Evolutionary conservation across 2,329 filamentous ascomycete species (phyloP), one percentile per base, ranked within the genome.

Genomic region (Claviceps africana): DNA sequence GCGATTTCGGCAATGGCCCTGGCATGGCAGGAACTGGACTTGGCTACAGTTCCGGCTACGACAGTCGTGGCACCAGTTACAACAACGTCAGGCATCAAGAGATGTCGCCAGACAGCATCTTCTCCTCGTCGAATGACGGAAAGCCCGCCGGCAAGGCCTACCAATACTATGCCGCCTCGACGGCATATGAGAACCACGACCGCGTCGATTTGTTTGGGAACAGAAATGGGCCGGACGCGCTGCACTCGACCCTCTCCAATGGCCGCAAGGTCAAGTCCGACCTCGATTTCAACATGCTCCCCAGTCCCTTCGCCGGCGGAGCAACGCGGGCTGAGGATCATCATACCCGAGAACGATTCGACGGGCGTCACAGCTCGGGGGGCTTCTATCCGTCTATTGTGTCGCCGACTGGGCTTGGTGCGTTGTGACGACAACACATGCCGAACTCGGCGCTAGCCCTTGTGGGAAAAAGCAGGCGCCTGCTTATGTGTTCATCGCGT

Each of bases 341-440:
- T 17, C 68, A 68, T 19, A 68, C 67, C 30, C 60, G 75, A 54
- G 72, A 71, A 17, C 70, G 73, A 10, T 80, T 76, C 56, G 76
- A 80, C 51, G 73, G 73, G 53, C 80, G 78, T 58, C 44, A 71
- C 10, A 72, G 65, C 44, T 77, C 76, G 5, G 65, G 64, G 22
- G 76, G 76, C 15, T 78, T 76, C 56, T 81, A 79, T 55, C 77
- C 77, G 2, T 73, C 70, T 6, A 64, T 72, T 56, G 62, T 75
- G 31, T 66, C 72, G 7, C 72, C 74, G 25, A 71, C 74, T 0
- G 71, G 72, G 30, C 70, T 54, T 17, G 53, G 53, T 33, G 47
- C 50, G 7, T 39, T 55, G 74, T 62, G 70, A 71, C 56, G 69
- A 75, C 61, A 68, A 67, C 47, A 64, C 10, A 22, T n/a, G 19